These are phyloP conservation scores for Platismatia glauca DNA, from an alignment of 495 filamentous ascomycete genomes.

Conservation along the genomic window DNA sequence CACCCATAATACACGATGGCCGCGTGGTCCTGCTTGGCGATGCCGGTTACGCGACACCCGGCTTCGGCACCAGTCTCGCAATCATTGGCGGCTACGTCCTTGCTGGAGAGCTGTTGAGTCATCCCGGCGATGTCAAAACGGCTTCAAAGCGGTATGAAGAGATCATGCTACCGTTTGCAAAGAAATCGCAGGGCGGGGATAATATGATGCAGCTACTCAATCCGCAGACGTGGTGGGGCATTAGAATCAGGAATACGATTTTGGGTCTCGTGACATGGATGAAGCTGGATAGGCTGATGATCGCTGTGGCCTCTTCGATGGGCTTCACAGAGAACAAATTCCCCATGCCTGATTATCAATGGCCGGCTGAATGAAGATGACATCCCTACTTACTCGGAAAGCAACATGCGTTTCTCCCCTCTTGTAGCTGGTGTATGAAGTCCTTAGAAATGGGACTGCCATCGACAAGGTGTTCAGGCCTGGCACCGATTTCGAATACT, in stretches of 20 bases:
- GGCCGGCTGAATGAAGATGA: slow-evolving; percentile 2
- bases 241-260: slow-evolving; percentile 3
- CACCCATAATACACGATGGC: slow-evolving; percentile 19
- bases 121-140: slow-evolving; percentile 14
- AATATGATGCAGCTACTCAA: slow-evolving; percentile 16
- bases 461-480: no score
- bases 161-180: slow-evolving; percentile 20
- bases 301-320: neutral
- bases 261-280: slow-evolving; percentile 7
- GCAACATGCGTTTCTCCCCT: no score
- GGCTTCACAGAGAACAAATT: slow-evolving; percentile 2
- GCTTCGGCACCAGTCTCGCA: slow-evolving; percentile 23
- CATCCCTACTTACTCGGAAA: neutral
- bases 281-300: slow-evolving; percentile 1
- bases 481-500: no score
- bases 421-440: no score
- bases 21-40: slow-evolving; percentile 20
- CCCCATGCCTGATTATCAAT: slow-evolving; percentile 6
- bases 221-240: slow-evolving; percentile 23
- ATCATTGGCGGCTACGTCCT: slow-evolving; percentile 24
- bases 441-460: no score
- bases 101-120: slow-evolving; percentile 21
- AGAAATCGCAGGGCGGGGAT: slow-evolving; percentile 13
- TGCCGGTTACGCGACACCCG: slow-evolving; percentile 14
- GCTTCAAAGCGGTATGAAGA: slow-evolving; percentile 22